Evolutionary conservation across 2,329 filamentous ascomycete species (phyloP), one percentile per base, ranked within the genome.

Genomic region (Cladorrhinum sp.): DNA sequence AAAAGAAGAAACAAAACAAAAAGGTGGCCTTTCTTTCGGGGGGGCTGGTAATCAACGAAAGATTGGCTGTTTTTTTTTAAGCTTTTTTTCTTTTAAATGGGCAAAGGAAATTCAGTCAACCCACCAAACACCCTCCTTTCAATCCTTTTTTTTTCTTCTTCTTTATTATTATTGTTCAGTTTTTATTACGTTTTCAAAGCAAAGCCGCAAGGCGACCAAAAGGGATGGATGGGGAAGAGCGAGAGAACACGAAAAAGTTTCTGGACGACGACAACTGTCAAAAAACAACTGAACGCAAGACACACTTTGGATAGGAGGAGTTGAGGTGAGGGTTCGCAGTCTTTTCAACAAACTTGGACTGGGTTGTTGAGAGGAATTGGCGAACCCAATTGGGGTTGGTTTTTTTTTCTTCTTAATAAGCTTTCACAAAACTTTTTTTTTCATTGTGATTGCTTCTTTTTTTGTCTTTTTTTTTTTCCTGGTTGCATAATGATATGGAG

Each of bases 71-170:
- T 6, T 24, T 22, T 49, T 13, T 2, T 3, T 6, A 16, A 45
- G 38, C 13, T 29, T 36, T 9, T 36, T 9, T 36, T 36, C 12
- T 36, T 16, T 36, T 12, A n/a, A n/a, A n/a, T n/a, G n/a, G n/a
- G n/a, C n/a, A n/a, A n/a, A n/a, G n/a, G n/a, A n/a, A n/a, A n/a
- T n/a, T n/a, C n/a, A n/a, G n/a, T n/a, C n/a, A n/a, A n/a, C n/a
- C n/a, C n/a, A 29, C 41, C n/a, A 54, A 27, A 56, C 45, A 22
- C 57, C 59, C 53, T 51, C 56, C 50, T 52, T 53, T 32, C 29
- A 55, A 65, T n/a, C n/a, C n/a, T n/a, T n/a, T n/a, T n/a, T n/a
- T n/a, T n/a, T n/a, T n/a, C 60, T 58, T 61, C 66, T 62, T 63
- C 56, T 64, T 63, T 52, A 50, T 13, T 32, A 32, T 32, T 13